phyloP scores from a whole-genome alignment of 805 yeast genomes.

The Zygoascus flipseniorum region DNA sequence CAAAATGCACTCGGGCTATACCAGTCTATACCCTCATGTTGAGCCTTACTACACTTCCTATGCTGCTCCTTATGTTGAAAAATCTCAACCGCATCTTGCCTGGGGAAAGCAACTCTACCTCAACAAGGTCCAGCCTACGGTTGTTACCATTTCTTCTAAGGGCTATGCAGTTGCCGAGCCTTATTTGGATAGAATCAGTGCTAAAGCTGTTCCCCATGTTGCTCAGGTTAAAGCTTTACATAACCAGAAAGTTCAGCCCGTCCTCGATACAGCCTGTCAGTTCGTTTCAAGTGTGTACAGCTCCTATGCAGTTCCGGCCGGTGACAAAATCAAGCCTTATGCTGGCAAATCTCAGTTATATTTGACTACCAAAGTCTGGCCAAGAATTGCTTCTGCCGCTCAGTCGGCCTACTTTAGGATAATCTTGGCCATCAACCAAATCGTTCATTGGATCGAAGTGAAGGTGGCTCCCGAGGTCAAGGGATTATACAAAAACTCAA shows the following conservation, averaged over 20 bases:
- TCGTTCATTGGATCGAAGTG: slow-evolving; percentile 8
- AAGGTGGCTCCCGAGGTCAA: slow-evolving; percentile 11
- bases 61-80: slow-evolving; percentile 9
- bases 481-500: slow-evolving; percentile 13
- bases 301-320: slow-evolving; percentile 11
- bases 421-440: background rate
- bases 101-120: slow-evolving; percentile 5
- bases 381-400: slow-evolving; percentile 4
- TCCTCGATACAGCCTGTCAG: background rate
- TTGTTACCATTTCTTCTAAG: background rate
- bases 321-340: slow-evolving; percentile 6
- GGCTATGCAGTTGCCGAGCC: slow-evolving; percentile 11
- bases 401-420: background rate
- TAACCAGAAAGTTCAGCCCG: background rate
- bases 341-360: slow-evolving; percentile 1
- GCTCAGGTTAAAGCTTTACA: background rate
- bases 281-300: slow-evolving; percentile 2
- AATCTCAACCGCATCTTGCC: slow-evolving; percentile 8
- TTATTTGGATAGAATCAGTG: slow-evolving; percentile 6
- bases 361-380: slow-evolving; percentile 7
- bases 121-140: slow-evolving; percentile 9
- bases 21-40: slow-evolving; percentile 11
- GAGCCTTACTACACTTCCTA: slow-evolving; percentile 12
- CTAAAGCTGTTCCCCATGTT: background rate
- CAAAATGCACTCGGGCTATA: slow-evolving; percentile 15